Conservation (phyloP, 106 monocot genomes). For the Triglochin maritima region DNA sequence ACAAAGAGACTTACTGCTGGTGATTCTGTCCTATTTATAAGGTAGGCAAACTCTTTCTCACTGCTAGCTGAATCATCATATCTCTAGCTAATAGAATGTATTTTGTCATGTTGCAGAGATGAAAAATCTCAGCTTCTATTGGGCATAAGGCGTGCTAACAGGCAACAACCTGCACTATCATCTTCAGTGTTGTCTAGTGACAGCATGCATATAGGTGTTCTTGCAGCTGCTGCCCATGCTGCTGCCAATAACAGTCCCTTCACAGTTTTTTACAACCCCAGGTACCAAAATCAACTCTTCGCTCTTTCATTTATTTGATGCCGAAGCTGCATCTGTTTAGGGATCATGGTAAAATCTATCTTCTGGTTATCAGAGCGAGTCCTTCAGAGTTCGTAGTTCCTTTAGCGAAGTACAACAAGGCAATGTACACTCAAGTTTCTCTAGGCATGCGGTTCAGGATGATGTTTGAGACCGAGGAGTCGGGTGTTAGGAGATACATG, state of each 20-base stretch:
- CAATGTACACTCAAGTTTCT: conserved; percentile 63
- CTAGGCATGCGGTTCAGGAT: conserved; percentile 85
- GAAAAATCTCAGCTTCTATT: conserved; percentile 66
- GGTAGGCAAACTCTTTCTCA: conserved; percentile 20
- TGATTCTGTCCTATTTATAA: conserved; percentile 83
- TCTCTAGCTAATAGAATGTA: background rate
- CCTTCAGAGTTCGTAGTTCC: conserved; percentile 83
- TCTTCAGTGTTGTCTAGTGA: conserved; percentile 82
- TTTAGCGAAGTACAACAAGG: conserved; percentile 73
- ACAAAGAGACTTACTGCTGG: conserved; percentile 75
- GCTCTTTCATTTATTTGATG: background rate
- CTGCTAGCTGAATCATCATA: background rate
- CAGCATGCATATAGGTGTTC: conserved; percentile 87
- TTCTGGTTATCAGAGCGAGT: conserved; percentile 33
- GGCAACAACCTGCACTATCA: conserved; percentile 52
- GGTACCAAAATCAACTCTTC: conserved; percentile 16
- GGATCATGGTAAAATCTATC: conserved; percentile 1
- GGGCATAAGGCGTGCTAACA: conserved; percentile 57
- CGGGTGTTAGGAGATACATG: conserved; percentile 74
- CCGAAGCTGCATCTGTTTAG: background rate
- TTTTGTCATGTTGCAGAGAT: conserved; percentile 27
- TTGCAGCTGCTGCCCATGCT: conserved; percentile 85
- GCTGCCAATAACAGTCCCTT: conserved; percentile 67
- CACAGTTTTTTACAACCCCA: conserved; percentile 79
- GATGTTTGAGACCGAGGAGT: conserved; percentile 94